Evolutionary conservation across 306 rosid genomes (phyloP).

Genomic region (Quercus agrifolia): DNA sequence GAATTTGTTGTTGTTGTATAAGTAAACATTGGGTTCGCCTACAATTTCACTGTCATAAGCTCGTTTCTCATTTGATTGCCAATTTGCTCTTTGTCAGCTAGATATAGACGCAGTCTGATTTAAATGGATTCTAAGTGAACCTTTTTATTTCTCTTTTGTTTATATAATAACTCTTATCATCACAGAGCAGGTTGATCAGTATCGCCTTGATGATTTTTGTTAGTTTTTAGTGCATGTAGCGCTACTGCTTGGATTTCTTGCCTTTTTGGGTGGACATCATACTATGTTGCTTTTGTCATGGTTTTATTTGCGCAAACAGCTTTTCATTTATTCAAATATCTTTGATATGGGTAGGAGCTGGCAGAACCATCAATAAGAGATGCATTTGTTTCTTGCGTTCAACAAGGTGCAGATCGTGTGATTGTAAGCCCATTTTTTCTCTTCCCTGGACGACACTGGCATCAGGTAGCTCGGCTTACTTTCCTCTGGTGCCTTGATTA

Average conservation of each 20-base stretch:
- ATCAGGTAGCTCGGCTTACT: constrained; percentile 47
- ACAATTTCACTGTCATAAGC: neutral
- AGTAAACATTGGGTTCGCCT: neutral
- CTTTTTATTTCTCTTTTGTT: neutral
- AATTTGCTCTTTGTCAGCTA: neutral
- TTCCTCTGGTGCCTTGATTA: neutral
- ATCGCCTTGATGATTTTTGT: neutral
- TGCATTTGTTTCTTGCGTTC: constrained; percentile 61
- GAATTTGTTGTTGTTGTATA: no score
- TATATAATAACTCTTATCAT: neutral
- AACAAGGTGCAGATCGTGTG: constrained; percentile 63
- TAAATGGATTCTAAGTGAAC: neutral
- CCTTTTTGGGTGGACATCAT: neutral
- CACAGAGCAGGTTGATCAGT: neutral
- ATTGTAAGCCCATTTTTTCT: constrained; percentile 86
- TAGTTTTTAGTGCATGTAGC: neutral
- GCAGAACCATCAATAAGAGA: constrained; percentile 79
- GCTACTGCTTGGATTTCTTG: neutral
- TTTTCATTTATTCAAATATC: neutral
- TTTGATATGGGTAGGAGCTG: constrained; percentile 56
- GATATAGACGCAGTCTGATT: neutral
- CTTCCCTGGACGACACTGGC: constrained; percentile 90
- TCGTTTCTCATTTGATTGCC: neutral
- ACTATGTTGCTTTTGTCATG: constrained; percentile 8
- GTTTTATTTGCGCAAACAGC: neutral